Evolutionary conservation across 352 stramenopile species (phyloP), one percentile per base, ranked within the genome.

Genomic region (Globisporangium barbulae): DNA sequence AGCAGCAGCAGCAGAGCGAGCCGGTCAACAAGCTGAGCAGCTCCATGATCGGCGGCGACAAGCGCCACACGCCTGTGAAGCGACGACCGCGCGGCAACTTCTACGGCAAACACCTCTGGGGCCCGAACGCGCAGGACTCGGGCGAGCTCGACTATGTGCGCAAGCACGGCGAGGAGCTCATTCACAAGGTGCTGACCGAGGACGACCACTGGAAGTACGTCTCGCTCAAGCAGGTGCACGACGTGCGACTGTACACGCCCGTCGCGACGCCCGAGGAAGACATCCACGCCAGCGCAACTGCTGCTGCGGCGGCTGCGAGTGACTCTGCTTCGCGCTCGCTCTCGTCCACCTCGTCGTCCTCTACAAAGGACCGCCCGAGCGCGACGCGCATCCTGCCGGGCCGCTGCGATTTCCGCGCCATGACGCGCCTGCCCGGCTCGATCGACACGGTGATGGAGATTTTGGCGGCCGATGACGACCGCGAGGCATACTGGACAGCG

Each of bases 401-500:
- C 0, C 70, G 79, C 37, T 83, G 75, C 44, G 83, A 90, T 61
- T 90, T 89, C 63, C 79, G 83, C 54, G 83, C 78, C 67, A 75
- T 85, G 65, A 92, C 81, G 31, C 76, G 76, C 53, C 75, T 90
- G 28, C 79, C 81, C 9, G 83, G 83, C 9, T 77, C 64, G 19
- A 61, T 90, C 1, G 78, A 92, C 37, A 77, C 71, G 2, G 67
- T 92, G 22, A 50, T 92, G 55, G 78, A 79, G 33, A 61, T 88
- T 19, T 68, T 92, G 31, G 72, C 83, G 7, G 73, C 77, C 42
- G 79, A 90, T 33, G 74, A 79, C 21, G 70, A 76, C 30, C 81
- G 83, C 25, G 81, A 90, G 59, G 79, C 78, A 50, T 89, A 89
- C 75, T 92, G 83, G 83, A 71, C 85, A 19, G 80, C 79, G 55